Evolutionary conservation across 1,139 yeast species (phyloP), one percentile per base, ranked within the genome.

Genomic region (Scheffersomyces titani): DNA sequence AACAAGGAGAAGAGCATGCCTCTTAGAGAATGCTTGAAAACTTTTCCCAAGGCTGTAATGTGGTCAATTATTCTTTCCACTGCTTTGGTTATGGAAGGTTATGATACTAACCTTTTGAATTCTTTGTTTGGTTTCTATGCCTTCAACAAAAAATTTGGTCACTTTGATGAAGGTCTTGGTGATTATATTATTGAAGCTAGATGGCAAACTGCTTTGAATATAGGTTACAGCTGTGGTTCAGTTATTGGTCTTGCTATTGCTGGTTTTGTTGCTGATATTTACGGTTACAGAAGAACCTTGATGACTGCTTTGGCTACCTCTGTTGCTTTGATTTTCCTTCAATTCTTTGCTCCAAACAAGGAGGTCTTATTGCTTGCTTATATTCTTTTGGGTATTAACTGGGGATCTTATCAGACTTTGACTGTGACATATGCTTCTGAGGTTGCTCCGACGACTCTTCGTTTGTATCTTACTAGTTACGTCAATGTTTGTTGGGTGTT

Each of bases 351-450:
- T 21, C 70, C 73, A 13, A 70, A 69, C 60, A 64, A 76, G 36
- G 71, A 68, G 13, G 73, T 77, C 57, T 70, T 82, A 57, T 70
- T 78, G 47, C 78, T 75, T 24, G 83, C 85, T 53, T 83, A 82
- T 62, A 63, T 82, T 47, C 66, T 81, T 18, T 71, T 77, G 61
- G 86, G 86, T 58, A 58, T 83, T 40, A 77, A 80, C 21, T 83
- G 86, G 86, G 87, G 87, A 58, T 76, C 78, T 48, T 79, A 81
- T 67, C 84, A 80, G 59, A 74, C 81, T 13, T 69, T 82, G 63
- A 76, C 83, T 19, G 80, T 81, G 19, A 70, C 83, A 5, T 83
- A 82, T 64, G 83, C 86, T n/a, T 73, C 84, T n/a, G 87, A 83
- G 63, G 80, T 83, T 47, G 77, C 82, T 62, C 87, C 85, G 2